phyloP scores from a whole-genome alignment of 371 early-diverging fungal genomes.

The Entomophthora muscae region DNA sequence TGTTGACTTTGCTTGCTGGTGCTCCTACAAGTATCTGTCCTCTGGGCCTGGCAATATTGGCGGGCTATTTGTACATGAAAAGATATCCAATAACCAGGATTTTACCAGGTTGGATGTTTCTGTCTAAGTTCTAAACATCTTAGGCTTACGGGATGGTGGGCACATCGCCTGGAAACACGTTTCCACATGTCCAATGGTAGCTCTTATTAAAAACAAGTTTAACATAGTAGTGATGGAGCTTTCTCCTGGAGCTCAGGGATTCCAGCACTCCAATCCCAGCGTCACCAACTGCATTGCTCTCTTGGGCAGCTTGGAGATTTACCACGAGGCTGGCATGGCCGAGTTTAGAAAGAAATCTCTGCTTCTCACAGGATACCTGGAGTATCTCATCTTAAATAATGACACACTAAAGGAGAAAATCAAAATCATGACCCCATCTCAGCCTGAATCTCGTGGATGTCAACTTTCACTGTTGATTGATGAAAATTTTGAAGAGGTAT shows the following conservation, averaged over 20 bases:
- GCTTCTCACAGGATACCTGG: conserved; percentile 65
- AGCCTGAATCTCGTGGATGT: conserved; percentile 61
- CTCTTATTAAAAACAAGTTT: too few species aligned
- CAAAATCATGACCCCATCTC: conserved; percentile 60
- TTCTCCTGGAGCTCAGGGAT: conserved; percentile 65
- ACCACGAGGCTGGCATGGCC: conserved; percentile 45
- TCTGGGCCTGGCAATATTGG: conserved; percentile 90
- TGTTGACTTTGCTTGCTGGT: conserved; percentile 97
- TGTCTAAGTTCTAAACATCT: neutral
- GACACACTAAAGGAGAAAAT: conserved; percentile 17
- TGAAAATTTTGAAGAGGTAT: conserved; percentile 28
- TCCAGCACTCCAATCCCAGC: conserved; percentile 77
- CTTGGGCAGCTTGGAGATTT: conserved; percentile 60
- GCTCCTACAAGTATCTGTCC: conserved; percentile 94
- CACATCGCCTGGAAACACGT: conserved; percentile 55
- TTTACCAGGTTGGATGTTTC: conserved; percentile 20
- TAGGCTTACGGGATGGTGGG: conserved; percentile 92
- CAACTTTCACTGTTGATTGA: conserved; percentile 61
- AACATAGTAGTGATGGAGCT: conserved; percentile 34
- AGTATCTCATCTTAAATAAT: conserved; percentile 27
- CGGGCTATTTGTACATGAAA: conserved; percentile 71
- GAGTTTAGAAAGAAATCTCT: conserved; percentile 51
- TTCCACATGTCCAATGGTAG: conserved; percentile 50
- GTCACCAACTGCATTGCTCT: conserved; percentile 53
- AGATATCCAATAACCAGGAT: conserved; percentile 30